Conservation (phyloP, 208 protist genomes). For the Crithidia bombi region DNA sequence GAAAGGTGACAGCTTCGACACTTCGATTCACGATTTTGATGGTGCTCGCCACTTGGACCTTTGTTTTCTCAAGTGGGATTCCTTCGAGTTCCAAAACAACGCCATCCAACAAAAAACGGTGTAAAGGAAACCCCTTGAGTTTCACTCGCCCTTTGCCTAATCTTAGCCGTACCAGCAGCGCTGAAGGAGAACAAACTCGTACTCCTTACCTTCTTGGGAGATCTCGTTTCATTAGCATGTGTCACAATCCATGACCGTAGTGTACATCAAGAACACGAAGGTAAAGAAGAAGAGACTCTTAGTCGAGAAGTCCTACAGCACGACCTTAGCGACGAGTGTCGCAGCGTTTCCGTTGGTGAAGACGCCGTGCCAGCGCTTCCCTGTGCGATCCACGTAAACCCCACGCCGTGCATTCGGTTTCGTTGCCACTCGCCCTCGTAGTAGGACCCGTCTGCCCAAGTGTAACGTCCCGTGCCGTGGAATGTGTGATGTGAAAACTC, state of each 20-base stretch:
- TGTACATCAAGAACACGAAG: background rate
- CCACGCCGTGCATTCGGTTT: slow-evolving; percentile 86
- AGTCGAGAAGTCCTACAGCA: slow-evolving; percentile 33
- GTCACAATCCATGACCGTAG: no score
- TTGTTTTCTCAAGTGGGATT: no score
- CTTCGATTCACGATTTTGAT: no score
- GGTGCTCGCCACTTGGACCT: no score
- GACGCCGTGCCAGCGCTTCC: slow-evolving; percentile 77
- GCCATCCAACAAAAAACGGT: no score
- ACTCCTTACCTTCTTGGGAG: no score
- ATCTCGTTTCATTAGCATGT: no score
- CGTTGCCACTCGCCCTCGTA: slow-evolving; percentile 88
- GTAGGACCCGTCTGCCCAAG: slow-evolving; percentile 86
- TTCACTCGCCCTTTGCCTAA: no score
- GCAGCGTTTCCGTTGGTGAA: slow-evolving; percentile 65
- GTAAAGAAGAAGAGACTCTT: background rate
- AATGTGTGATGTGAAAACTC: slow-evolving; percentile 61
- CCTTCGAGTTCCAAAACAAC: no score
- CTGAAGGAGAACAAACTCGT: no score
- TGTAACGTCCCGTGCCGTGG: slow-evolving; percentile 77
- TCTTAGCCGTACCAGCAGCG: no score
- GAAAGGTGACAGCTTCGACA: background rate
- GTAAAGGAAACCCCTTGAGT: no score
- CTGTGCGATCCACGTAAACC: slow-evolving; percentile 76
- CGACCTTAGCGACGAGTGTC: slow-evolving; percentile 57